Evolutionary conservation across 352 stramenopile species (phyloP).

Genomic region (Globisporangium polare): DNA sequence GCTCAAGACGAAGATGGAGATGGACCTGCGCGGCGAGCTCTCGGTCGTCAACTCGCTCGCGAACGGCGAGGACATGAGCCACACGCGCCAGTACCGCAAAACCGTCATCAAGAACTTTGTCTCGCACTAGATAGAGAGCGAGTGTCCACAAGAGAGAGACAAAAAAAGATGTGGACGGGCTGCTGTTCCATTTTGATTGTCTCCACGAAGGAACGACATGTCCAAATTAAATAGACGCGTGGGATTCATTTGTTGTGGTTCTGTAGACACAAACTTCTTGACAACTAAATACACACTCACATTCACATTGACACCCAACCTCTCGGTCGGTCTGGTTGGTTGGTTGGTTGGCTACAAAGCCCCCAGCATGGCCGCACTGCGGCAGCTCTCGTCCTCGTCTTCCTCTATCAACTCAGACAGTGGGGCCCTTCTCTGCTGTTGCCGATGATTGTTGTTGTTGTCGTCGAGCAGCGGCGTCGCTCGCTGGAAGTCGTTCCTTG

Average conservation of each 20-base stretch:
- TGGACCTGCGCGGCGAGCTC: conserved; percentile 75
- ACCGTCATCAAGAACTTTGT: conserved; percentile 76
- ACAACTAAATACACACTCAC: neutral
- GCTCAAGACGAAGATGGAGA: conserved; percentile 84
- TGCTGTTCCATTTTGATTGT: neutral
- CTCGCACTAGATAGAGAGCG: conserved; percentile 35
- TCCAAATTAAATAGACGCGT: conserved; percentile 8
- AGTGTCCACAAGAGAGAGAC: neutral
- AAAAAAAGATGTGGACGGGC: no score
- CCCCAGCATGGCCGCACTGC: neutral
- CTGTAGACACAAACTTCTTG: neutral
- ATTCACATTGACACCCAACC: neutral
- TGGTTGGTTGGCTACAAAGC: neutral
- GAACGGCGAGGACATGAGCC: conserved; percentile 58
- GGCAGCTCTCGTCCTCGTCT: neutral
- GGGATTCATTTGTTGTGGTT: neutral
- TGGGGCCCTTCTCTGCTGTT: neutral
- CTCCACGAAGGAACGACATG: neutral
- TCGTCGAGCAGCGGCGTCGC: neutral
- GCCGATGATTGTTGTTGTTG: neutral
- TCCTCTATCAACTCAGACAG: neutral
- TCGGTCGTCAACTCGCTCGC: conserved; percentile 67
- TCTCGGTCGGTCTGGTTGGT: neutral
- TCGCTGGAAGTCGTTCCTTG: neutral
- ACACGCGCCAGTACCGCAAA: conserved; percentile 63